These are phyloP conservation scores for Neocallimastix lanati DNA, from an alignment of 192 early-diverging fungal species.

Conservation along the genomic window DNA sequence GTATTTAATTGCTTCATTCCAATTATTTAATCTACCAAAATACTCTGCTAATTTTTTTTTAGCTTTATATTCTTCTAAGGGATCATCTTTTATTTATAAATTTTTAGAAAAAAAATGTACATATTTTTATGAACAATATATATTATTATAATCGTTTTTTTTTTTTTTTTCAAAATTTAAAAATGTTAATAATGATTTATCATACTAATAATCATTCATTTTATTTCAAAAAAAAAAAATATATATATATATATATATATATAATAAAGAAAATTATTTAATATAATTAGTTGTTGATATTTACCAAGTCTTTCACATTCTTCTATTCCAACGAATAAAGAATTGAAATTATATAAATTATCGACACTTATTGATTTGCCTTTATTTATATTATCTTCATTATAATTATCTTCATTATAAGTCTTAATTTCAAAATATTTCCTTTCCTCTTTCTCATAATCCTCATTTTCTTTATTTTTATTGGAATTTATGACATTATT, in stretches of 20 bases:
- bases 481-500: no score
- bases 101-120: no score
- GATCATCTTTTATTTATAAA: not conserved
- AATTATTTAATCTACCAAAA: not conserved
- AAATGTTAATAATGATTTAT: no score
- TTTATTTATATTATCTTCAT: not conserved
- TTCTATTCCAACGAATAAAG: not conserved
- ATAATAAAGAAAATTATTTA: no score
- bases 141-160: no score
- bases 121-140: no score
- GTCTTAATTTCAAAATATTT: not conserved
- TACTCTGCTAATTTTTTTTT: not conserved
- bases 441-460: not conserved
- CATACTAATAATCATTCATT: no score
- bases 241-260: no score
- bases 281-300: no score
- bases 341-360: not conserved
- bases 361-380: not conserved
- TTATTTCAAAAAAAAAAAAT: no score
- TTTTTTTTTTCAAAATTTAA: no score
- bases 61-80: not conserved
- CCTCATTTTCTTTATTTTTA: not conserved
- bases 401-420: not conserved
- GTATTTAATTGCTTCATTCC: not conserved
- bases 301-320: not conserved